Conservation (phyloP, 2,329 filamentous ascomycete species). For the Neocatenulostroma microsporum region DNA sequence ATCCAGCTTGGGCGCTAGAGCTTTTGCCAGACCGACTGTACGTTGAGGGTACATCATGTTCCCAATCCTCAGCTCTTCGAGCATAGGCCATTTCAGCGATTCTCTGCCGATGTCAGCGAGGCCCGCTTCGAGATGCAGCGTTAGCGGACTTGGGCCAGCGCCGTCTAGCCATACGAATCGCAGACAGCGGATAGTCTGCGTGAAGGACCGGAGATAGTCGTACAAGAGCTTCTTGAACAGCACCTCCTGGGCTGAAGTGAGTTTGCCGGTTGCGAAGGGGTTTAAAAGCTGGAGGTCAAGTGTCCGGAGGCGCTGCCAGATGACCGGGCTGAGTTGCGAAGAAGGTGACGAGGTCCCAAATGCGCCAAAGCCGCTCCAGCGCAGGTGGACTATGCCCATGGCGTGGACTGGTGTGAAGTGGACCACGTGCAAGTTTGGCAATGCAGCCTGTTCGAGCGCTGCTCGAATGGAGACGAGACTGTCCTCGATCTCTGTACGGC, state of each 20-base stretch:
- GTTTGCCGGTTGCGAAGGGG: slow-evolving; percentile 13
- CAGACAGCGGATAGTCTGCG: slow-evolving; percentile 18
- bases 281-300: slow-evolving; percentile 25
- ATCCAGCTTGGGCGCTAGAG: slow-evolving; percentile 9
- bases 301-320: slow-evolving; percentile 22
- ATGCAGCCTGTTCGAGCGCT: slow-evolving; percentile 18
- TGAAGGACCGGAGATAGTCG: slow-evolving; percentile 26
- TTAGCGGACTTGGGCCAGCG: slow-evolving; percentile 24
- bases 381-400: slow-evolving; percentile 27
- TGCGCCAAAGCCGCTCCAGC: slow-evolving; percentile 24
- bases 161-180: slow-evolving; percentile 26
- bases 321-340: not conserved
- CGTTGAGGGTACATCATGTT: slow-evolving; percentile 15
- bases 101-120: slow-evolving; percentile 10
- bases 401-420: slow-evolving; percentile 22
- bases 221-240: slow-evolving; percentile 26
- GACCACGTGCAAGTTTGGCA: slow-evolving; percentile 17
- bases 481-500: slow-evolving; percentile 20
- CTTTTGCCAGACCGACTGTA: slow-evolving; percentile 6
- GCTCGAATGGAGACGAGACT: slow-evolving; percentile 21
- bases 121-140: slow-evolving; percentile 16
- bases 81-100: slow-evolving; percentile 14
- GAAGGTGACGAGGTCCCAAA: slow-evolving; percentile 13
- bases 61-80: slow-evolving; percentile 21
- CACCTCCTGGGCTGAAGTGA: slow-evolving; percentile 17